A percentile compares a stretch with the other conserved stretches of the same genome.
These are phyloP conservation scores for Quercus parvula DNA, from an alignment of 306 rosid genomes.

Conservation along the genomic window DNA sequence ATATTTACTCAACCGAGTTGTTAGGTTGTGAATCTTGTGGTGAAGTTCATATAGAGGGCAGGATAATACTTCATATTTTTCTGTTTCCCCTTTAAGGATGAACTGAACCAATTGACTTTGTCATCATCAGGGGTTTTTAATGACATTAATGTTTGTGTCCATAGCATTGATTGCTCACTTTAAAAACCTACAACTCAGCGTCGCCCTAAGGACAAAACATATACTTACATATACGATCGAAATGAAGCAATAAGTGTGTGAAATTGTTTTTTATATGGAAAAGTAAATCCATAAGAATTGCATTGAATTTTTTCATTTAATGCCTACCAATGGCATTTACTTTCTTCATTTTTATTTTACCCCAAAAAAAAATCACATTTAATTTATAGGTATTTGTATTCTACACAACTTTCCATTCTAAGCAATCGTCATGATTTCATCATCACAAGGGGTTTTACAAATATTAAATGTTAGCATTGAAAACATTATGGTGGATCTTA, in stretches of 20 bases:
- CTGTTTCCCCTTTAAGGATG: not conserved
- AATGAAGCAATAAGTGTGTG: not conserved
- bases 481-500: constrained; percentile 16
- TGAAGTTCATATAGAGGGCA: no score
- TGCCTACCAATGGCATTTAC: not conserved
- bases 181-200: not conserved
- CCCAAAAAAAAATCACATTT: not conserved
- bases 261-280: not conserved
- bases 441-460: constrained; percentile 17
- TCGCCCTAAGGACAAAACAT: not conserved
- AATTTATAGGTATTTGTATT: not conserved
- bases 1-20: no score
- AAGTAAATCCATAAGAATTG: not conserved
- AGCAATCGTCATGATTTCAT: constrained; percentile 5
- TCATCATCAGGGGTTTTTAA: not conserved
- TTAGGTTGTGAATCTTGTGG: no score
- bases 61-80: no score
- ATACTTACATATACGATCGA: not conserved
- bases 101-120: not conserved
- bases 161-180: not conserved
- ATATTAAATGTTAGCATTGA: constrained; percentile 30
- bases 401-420: not conserved
- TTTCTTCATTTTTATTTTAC: not conserved
- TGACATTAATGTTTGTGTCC: not conserved
- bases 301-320: constrained; percentile 1